Evolutionary conservation across 371 early-diverging fungal species (phyloP), one percentile per base, ranked within the genome.

Genomic region (Phascolomyces articulosus): DNA sequence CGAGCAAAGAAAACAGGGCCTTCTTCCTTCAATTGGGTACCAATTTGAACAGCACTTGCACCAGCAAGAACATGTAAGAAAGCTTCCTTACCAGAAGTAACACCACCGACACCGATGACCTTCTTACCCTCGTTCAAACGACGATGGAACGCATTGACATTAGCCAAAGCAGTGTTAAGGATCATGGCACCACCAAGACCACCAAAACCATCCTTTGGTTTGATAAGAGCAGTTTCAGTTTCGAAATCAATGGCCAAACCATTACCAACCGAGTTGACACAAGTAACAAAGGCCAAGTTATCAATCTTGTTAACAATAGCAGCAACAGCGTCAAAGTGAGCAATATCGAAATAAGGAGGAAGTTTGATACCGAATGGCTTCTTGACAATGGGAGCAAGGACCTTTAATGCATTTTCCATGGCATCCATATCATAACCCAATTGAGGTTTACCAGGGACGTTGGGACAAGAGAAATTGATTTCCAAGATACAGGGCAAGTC

Each of bases 151-250:
- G 80, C 80, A 62, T 79, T 79, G 8, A 83, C 83, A 51, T 83
- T 83, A 62, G 80, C 83, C 47, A 83, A 69, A 60, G 83, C 80
- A 20, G 80, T 79, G 41, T 77, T 69, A 40, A 79, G 70, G 8
- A 83, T 72, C 71, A 80, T 73, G 6, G 64, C 55, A 38, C 83
- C 83, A 58, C 83, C 83, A 20, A 83, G 72, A 34, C 83, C 83
- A 70, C 83, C 83, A 66, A 83, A 83, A 6, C 80, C 80, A 69
- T 80, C 83, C 64, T 79, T 80, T 51, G 83, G 83, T 63, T 78
- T 80, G 40, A 83, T 78, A 65, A 77, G 44, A 4, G 76, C 80
- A 3, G 76, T 70, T 55, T 83, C 83, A 15, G 83, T 80, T 21
- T 78, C 80, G 51, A 79, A 69, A 55, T 83, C 83, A 64, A 83